Percentiles rank a stretch among this genome's conserved stretches.
These are phyloP conservation scores for Delonix regia DNA, from an alignment of 306 rosid genomes.

Conservation along the genomic window DNA sequence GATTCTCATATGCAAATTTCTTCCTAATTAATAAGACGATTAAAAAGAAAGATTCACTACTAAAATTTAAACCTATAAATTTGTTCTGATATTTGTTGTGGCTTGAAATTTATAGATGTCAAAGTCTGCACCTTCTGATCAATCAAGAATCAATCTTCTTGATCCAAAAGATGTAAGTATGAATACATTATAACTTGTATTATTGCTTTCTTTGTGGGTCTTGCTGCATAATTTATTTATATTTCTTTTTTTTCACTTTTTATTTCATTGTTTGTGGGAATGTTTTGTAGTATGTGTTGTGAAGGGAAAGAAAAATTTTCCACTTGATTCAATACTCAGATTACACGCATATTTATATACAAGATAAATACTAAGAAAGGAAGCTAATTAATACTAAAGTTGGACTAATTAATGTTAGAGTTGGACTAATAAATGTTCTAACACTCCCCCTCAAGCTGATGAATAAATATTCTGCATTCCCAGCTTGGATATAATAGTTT, in stretches of 20 bases:
- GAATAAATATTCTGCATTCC: no score
- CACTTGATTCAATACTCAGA: no score
- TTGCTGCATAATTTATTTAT: slow-evolving; percentile 5
- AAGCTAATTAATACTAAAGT: no score
- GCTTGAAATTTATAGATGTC: slow-evolving; percentile 77
- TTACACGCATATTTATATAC: no score
- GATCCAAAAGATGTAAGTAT: slow-evolving; percentile 89
- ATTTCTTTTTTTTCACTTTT: slow-evolving; percentile 20
- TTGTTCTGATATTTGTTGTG: slow-evolving; percentile 37
- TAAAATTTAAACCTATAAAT: slow-evolving; percentile 18
- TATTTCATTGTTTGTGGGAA: slow-evolving; percentile 6
- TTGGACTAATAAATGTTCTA: no score
- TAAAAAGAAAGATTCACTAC: background rate
- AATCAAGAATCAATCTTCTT: slow-evolving; percentile 91
- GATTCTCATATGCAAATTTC: background rate
- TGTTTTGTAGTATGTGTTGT: slow-evolving; percentile 3
- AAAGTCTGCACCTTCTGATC: slow-evolving; percentile 97
- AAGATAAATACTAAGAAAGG: no score
- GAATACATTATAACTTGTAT: slow-evolving; percentile 15
- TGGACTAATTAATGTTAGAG: no score
- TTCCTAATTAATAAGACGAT: slow-evolving; percentile 6
- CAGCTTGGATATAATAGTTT: no score
- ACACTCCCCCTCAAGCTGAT: no score
- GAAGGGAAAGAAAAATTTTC: no score
- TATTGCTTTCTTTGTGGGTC: background rate